phyloP scores from a whole-genome alignment of 1,284 basidiomycete genomes.

The Melampsora occidentalis region DNA sequence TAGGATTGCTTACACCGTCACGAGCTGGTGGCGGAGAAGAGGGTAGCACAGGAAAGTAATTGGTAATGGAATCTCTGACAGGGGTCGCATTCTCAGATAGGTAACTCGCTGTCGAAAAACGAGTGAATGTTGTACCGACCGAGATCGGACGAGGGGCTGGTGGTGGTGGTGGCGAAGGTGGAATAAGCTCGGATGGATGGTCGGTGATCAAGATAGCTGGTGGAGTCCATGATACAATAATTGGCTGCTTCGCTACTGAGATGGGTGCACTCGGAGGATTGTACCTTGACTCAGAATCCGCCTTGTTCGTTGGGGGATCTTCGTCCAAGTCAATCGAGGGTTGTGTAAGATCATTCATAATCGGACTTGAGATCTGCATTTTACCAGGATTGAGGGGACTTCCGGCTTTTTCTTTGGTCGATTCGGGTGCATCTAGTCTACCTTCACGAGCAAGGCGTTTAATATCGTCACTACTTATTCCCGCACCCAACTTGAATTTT shows the following conservation, averaged over 20 bases:
- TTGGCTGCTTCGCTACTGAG: conserved; percentile 16
- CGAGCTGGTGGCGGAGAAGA: not conserved
- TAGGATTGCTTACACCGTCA: not conserved
- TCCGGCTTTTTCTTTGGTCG: not conserved
- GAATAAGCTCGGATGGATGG: conserved; percentile 43
- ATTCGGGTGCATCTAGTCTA: not conserved
- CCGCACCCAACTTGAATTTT: conserved; percentile 22
- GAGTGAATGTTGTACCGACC: conserved; percentile 16
- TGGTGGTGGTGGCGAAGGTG: conserved; percentile 34
- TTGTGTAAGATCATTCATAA: not conserved
- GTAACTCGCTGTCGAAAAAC: conserved; percentile 26
- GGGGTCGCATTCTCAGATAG: not conserved
- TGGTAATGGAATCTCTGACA: not conserved
- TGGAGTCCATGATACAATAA: conserved; percentile 25
- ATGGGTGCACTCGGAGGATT: not conserved
- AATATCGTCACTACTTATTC: conserved; percentile 32
- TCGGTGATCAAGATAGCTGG: conserved; percentile 41
- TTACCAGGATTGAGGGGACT: not conserved
- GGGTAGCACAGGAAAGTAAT: not conserved
- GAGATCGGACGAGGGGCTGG: conserved; percentile 22
- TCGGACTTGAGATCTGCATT: not conserved
- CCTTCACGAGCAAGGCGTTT: not conserved
- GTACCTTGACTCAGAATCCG: not conserved
- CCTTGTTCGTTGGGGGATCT: not conserved
- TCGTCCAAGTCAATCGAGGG: not conserved